These are phyloP conservation scores for Rhinocladiella similis DNA, from an alignment of 2,329 filamentous ascomycete genomes.

Conservation along the genomic window DNA sequence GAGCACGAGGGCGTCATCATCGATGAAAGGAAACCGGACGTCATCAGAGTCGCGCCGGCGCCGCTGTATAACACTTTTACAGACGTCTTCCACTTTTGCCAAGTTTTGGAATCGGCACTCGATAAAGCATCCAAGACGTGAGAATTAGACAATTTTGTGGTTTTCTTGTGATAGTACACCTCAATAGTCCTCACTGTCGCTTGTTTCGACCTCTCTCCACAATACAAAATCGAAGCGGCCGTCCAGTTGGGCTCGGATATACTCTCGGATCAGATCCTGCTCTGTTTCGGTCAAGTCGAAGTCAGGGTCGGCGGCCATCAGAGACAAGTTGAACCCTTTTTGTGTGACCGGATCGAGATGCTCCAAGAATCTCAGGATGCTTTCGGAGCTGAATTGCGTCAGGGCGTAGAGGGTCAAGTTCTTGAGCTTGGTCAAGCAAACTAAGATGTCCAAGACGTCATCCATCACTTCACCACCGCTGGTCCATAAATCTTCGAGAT, in stretches of 20 bases:
- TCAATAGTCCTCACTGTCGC: constrained; percentile 29
- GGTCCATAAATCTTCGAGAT: constrained; percentile 37
- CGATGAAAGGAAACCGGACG: constrained; percentile 82
- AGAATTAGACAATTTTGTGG: background rate
- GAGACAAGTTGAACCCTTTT: constrained; percentile 33
- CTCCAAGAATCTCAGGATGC: constrained; percentile 35
- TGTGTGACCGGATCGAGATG: constrained; percentile 32
- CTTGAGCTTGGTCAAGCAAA: constrained; percentile 31
- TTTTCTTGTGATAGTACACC: background rate
- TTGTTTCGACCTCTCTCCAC: constrained; percentile 27
- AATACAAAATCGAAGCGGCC: constrained; percentile 30
- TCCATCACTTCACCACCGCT: constrained; percentile 35
- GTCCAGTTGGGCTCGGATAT: constrained; percentile 24
- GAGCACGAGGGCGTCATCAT: constrained; percentile 71
- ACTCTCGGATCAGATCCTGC: constrained; percentile 34
- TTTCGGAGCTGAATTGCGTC: constrained; percentile 36
- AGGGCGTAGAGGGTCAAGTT: constrained; percentile 35
- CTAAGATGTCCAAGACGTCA: constrained; percentile 32
- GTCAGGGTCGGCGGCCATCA: constrained; percentile 31
- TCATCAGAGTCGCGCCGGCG: constrained; percentile 79
- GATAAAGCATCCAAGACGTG: constrained; percentile 1
- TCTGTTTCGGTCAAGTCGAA: constrained; percentile 30
- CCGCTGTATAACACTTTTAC: constrained; percentile 80
- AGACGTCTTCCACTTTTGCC: constrained; percentile 65
- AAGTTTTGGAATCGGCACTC: constrained; percentile 20